Conservation (phyloP, 768 basidiomycete species). For the Cystobasidium ongulense region DNA sequence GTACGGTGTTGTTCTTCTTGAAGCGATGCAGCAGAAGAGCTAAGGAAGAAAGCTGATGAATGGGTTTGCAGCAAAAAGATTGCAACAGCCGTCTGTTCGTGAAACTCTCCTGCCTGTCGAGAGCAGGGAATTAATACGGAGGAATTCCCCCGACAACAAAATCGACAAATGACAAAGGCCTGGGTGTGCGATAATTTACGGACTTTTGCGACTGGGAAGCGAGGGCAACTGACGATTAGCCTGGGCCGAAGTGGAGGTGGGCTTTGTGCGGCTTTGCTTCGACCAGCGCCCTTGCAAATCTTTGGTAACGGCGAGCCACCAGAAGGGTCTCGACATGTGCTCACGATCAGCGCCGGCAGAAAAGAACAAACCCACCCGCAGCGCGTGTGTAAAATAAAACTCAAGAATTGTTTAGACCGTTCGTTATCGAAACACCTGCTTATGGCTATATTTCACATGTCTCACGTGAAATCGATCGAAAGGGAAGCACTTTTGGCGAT, state of each 20-base stretch:
- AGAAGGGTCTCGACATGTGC: too few relatives aligned
- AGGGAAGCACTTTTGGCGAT: background rate
- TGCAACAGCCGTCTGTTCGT: background rate
- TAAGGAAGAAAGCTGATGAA: too few relatives aligned
- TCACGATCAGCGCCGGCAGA: too few relatives aligned
- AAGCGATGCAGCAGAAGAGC: background rate
- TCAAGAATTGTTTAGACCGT: too few relatives aligned
- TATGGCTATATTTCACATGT: slow-evolving; percentile 2
- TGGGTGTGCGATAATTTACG: too few relatives aligned
- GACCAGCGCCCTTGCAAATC: too few relatives aligned
- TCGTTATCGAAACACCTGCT: background rate
- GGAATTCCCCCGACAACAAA: background rate
- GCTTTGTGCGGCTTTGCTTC: too few relatives aligned
- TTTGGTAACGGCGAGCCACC: too few relatives aligned
- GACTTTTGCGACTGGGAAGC: background rate
- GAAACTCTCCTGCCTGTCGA: background rate
- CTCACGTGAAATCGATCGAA: slow-evolving; percentile 2
- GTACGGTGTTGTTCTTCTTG: background rate
- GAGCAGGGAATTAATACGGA: background rate
- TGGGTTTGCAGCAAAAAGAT: background rate
- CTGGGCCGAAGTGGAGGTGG: background rate
- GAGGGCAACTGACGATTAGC: background rate
- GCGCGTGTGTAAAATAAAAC: too few relatives aligned
- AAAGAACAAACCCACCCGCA: too few relatives aligned
- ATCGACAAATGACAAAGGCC: background rate